Evolutionary conservation across 345 rosid species (phyloP), one percentile per base, ranked within the genome.

Genomic region (Bretschneidera sinensis): DNA sequence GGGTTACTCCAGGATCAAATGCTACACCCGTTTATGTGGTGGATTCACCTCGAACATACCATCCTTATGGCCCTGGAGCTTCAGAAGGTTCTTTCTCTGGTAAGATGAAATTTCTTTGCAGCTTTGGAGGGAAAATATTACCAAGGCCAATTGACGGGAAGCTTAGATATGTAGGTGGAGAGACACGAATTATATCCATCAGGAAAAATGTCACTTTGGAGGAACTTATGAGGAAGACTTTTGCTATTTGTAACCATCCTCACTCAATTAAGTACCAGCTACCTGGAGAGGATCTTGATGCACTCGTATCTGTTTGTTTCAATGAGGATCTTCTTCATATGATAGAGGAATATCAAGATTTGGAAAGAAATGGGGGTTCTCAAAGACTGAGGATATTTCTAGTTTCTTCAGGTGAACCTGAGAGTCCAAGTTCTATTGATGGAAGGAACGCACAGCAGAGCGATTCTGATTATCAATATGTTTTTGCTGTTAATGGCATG

Each of bases 281-380:
- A 58, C 98, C 98, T 0, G 92, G 85, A 3, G 95, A 92, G 81
- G 98, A 92, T 75, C 95, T 92, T 13, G 96, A 92, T 24, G 91
- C 98, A 5, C 73, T 92, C 14, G 79, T 88, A 48, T 92, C 96
- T 4, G 91, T 92, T 69, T 83, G 86, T 62, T 84, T 88, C 0
- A 77, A 85, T 62, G 98, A 92, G 74, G 98, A 92, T 76, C 87
- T 92, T 54, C 83, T 73, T 18, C 79, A 81, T 66, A 78, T 92
- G 97, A 79, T 83, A 19, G 97, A 89, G 60, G 98, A 92, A 76
- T 85, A 79, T 74, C 79, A 80, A 10, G 94, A 80, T 33, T 73
- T 85, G 49, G 94, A 89, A 75, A 65, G 65, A 63, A 71, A 59
- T 3, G 85, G 78, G 58, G 87, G 92, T 33, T 79, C 85, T 16